Evolutionary conservation across 106 monocot genomes (phyloP).

Genomic region (Cymbidium sinense): DNA sequence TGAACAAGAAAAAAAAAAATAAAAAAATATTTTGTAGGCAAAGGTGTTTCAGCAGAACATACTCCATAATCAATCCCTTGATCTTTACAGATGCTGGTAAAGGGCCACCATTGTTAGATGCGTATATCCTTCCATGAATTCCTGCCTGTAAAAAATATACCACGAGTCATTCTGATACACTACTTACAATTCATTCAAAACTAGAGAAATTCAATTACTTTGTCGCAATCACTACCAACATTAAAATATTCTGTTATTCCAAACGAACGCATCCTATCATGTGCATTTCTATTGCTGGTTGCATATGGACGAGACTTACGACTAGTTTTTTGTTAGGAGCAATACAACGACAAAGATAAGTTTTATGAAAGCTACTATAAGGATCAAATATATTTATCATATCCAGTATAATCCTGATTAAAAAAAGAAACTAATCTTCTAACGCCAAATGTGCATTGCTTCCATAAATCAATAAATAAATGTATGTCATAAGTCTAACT

Average conservation of each 20-base stretch:
- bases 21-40: neutral
- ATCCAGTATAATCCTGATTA: neutral
- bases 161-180: slow-evolving; percentile 3
- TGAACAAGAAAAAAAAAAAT: neutral
- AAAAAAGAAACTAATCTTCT: neutral
- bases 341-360: neutral
- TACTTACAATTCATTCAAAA: neutral
- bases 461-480: neutral
- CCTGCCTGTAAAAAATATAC: slow-evolving; percentile 45
- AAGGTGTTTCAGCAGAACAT: slow-evolving; percentile 14
- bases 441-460: neutral
- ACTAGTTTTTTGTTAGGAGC: neutral
- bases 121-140: slow-evolving; percentile 82
- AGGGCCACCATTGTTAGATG: slow-evolving; percentile 64
- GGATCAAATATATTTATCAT: neutral
- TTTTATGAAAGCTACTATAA: neutral
- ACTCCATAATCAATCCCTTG: slow-evolving; percentile 64
- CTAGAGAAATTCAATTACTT: neutral
- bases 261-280: neutral
- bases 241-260: neutral
- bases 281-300: neutral
- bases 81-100: slow-evolving; percentile 68
- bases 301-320: neutral
- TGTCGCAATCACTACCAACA: neutral
- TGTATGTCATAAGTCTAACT: neutral